Evolutionary conservation across 306 rosid species (phyloP), one percentile per base, ranked within the genome.

Genomic region (Sphenostylis stenocarpa): DNA sequence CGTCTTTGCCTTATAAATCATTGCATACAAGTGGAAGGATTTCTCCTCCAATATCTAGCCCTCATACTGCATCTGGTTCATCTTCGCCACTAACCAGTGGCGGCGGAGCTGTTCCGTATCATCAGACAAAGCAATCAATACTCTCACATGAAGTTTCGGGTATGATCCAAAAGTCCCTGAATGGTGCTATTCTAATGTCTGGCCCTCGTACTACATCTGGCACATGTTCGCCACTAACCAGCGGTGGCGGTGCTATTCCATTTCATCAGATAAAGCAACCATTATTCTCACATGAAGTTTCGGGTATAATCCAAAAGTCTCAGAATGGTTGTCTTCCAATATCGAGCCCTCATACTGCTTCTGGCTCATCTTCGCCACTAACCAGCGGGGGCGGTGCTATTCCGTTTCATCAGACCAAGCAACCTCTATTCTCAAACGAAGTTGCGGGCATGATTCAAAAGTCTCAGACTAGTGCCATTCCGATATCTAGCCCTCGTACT

Each of bases 21-120:
- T 73, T 86, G 34, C 88, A 84, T 87, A 66, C 75, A 38, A 87
- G 82, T 82, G 94, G 88, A 75, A 86, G 86, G 80, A 84, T 75
- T 90, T 86, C 96, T 61, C 90, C 96, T 74, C 97, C 90, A 26
- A 87, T 88, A 80, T 85, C 89, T 66, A 90, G 87, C 73, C 90
- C 94, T 17, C 88, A 76, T 36, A 79, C 91, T 34, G 78, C 86
- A 23, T 91, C 97, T 23, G 96, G 96, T 52, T 82, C 94, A 10
- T 86, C 96, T 48, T 88, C 98, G 0, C 98, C 94, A 23, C 79
- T 82, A 53, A 86, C 87, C 3, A 83, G 86, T 28, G 87, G 96
- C 19, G 74, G 84, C 31, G 93, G 87, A 67, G 72, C 86, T 67
- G 77, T 85, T 48, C 90, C 98, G 23, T 85, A 84, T 70, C 85